Evolutionary conservation across 2,329 filamentous ascomycete species (phyloP).

Genomic region (Phaeosphaeriaceae sp.): DNA sequence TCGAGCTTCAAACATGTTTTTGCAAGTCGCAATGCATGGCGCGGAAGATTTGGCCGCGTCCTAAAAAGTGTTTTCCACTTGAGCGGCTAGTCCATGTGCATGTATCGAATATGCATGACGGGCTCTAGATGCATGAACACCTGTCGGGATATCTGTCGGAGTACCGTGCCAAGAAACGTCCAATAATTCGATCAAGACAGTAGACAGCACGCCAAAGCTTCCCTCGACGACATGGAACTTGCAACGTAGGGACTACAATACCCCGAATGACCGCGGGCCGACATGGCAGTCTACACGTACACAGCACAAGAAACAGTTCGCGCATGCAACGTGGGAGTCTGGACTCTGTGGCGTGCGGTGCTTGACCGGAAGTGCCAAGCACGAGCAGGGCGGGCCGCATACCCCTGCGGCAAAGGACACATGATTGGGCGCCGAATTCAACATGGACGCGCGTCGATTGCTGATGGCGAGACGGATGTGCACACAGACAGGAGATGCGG

Average conservation of each 20-base stretch:
- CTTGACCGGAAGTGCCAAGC: background rate
- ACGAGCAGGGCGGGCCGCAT: slow-evolving; percentile 15
- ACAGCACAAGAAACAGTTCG: background rate
- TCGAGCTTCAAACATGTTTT: background rate
- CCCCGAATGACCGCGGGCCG: background rate
- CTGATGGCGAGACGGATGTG: slow-evolving; percentile 4
- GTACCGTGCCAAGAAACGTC: background rate
- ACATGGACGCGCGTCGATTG: slow-evolving; percentile 22
- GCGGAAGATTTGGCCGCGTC: background rate
- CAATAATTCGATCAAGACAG: background rate
- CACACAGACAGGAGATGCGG: background rate
- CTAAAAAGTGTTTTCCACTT: background rate
- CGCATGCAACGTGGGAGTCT: background rate
- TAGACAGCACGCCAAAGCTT: background rate
- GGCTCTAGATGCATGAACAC: background rate
- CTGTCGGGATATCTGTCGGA: background rate
- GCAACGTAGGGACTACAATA: background rate
- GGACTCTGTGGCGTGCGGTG: background rate
- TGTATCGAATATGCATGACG: background rate
- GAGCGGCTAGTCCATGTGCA: background rate
- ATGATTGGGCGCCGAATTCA: slow-evolving; percentile 13
- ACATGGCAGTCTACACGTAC: too few species aligned
- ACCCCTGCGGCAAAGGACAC: slow-evolving; percentile 8
- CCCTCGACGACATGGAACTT: background rate
- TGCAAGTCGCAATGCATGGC: background rate